Percentiles rank a stretch among this genome's conserved stretches.
Conservation (phyloP, 1,139 yeast genomes). For the Lodderomyces pseudojiufengensis region DNA sequence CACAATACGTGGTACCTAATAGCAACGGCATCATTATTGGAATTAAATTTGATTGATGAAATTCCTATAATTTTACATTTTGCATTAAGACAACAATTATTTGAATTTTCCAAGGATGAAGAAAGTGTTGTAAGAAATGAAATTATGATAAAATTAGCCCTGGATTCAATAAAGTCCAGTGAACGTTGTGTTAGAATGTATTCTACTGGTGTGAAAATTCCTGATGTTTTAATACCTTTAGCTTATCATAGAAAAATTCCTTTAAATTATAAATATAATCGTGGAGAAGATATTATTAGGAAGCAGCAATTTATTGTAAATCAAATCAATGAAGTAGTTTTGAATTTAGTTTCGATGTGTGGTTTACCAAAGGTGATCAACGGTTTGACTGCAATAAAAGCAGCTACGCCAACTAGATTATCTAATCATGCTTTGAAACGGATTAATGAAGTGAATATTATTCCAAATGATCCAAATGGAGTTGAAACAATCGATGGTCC, state of each 20-base stretch:
- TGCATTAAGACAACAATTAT: constrained; percentile 54
- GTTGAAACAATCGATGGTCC: constrained; percentile 44
- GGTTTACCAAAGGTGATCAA: constrained; percentile 87
- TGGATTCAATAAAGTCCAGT: constrained; percentile 34
- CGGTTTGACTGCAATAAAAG: constrained; percentile 59
- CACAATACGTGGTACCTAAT: constrained; percentile 61
- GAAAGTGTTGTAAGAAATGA: constrained; percentile 20
- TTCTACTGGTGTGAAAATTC: constrained; percentile 41
- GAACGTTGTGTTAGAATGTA: constrained; percentile 33
- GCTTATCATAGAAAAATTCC: constrained; percentile 38
- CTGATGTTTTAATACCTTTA: constrained; percentile 41
- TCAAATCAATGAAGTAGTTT: constrained; percentile 67
- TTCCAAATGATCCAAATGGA: constrained; percentile 16
- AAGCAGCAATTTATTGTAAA: constrained; percentile 44
- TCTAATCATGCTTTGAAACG: constrained; percentile 27
- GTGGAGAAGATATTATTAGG: constrained; percentile 29
- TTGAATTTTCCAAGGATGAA: constrained; percentile 9
- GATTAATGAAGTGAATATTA: constrained; percentile 15
- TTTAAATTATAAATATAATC: constrained; percentile 29
- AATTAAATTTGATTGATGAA: constrained; percentile 77
- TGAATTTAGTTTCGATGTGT: constrained; percentile 74
- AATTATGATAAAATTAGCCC: constrained; percentile 26
- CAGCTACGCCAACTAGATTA: constrained; percentile 55
- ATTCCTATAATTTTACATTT: constrained; percentile 73
- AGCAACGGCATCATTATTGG: constrained; percentile 80